A percentile compares a stretch with the other conserved stretches of the same genome.
Evolutionary conservation across 768 basidiomycete genomes (phyloP).

Genomic region (Tricholoma saponaceum): DNA sequence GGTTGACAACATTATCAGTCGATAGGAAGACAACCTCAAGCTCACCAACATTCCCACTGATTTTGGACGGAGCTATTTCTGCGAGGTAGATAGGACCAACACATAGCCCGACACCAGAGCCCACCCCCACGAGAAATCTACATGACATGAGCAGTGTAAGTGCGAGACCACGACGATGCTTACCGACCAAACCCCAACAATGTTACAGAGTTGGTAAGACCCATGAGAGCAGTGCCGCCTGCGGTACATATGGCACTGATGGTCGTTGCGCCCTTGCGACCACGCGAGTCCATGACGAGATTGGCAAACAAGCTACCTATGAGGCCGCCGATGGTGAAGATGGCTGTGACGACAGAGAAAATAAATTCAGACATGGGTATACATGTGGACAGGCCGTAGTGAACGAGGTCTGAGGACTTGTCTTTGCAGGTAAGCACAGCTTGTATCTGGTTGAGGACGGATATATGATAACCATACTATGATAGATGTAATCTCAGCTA

Average conservation of each 20-base stretch:
- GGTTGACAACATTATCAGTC: background rate
- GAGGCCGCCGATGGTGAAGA: constrained; percentile 88
- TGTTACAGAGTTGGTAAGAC: constrained; percentile 50
- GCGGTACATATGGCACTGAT: constrained; percentile 52
- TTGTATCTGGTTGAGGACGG: constrained; percentile 87
- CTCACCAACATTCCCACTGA: constrained; percentile 72
- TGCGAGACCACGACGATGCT: constrained; percentile 11
- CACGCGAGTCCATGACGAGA: constrained; percentile 62
- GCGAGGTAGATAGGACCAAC: constrained; percentile 84
- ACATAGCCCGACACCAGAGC: constrained; percentile 69
- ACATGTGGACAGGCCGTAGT: constrained; percentile 59
- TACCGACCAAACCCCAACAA: constrained; percentile 66
- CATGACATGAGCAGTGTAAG: background rate
- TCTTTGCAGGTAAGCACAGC: constrained; percentile 68
- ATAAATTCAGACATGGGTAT: constrained; percentile 72
- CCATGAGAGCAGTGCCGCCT: constrained; percentile 64
- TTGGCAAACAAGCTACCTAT: constrained; percentile 70
- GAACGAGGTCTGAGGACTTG: constrained; percentile 15
- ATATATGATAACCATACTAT: constrained; percentile 91
- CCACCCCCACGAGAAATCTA: constrained; percentile 66
- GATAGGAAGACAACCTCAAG: constrained; percentile 1
- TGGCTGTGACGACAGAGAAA: constrained; percentile 80
- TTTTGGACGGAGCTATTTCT: constrained; percentile 75
- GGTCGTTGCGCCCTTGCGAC: constrained; percentile 65
- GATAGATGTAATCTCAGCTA: constrained; percentile 1